Evolutionary conservation across 2,329 filamentous ascomycete species (phyloP).

Genomic region (Myrmaecium sp.): DNA sequence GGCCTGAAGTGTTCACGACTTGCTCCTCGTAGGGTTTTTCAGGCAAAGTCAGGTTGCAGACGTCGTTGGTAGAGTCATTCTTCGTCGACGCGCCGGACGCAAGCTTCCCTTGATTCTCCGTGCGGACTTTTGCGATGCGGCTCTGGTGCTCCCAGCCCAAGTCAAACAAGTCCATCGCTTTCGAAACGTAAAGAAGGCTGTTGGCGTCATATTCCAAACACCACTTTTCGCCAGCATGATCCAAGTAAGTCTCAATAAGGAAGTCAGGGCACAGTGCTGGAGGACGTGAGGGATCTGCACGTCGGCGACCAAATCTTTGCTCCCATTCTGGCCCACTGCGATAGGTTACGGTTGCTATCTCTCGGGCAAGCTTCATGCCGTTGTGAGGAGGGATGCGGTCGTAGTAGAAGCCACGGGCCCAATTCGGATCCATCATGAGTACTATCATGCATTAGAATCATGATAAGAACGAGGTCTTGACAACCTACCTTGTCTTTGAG

Average conservation of each 20-base stretch:
- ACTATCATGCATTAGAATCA: slow-evolving; percentile 31
- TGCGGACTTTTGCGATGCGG: slow-evolving; percentile 44
- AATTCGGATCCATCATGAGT: slow-evolving; percentile 97
- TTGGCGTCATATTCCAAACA: slow-evolving; percentile 94
- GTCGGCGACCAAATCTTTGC: slow-evolving; percentile 71
- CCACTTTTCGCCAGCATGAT: slow-evolving; percentile 97
- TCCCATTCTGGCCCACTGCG: slow-evolving; percentile 96
- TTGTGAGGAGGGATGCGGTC: slow-evolving; percentile 74
- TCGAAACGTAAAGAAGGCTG: slow-evolving; percentile 87
- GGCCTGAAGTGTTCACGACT: slow-evolving; percentile 31
- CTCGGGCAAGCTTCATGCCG: slow-evolving; percentile 92
- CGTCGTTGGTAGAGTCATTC: slow-evolving; percentile 19
- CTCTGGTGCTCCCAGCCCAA: slow-evolving; percentile 56
- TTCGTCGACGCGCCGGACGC: slow-evolving; percentile 24
- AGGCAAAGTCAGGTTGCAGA: slow-evolving; percentile 71
- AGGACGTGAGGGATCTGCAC: slow-evolving; percentile 71
- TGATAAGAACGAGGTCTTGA: background rate
- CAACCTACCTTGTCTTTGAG: slow-evolving; percentile 56
- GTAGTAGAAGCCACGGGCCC: slow-evolving; percentile 84
- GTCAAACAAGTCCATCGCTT: slow-evolving; percentile 98
- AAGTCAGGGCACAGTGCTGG: slow-evolving; percentile 96
- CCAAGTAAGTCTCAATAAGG: slow-evolving; percentile 92
- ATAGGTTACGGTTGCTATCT: slow-evolving; percentile 97
- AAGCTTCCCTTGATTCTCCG: slow-evolving; percentile 41
- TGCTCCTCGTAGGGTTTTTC: slow-evolving; percentile 77